Evolutionary conservation across 306 rosid genomes (phyloP), one percentile per base, ranked within the genome.

Genomic region (Arachis hypogaea): DNA sequence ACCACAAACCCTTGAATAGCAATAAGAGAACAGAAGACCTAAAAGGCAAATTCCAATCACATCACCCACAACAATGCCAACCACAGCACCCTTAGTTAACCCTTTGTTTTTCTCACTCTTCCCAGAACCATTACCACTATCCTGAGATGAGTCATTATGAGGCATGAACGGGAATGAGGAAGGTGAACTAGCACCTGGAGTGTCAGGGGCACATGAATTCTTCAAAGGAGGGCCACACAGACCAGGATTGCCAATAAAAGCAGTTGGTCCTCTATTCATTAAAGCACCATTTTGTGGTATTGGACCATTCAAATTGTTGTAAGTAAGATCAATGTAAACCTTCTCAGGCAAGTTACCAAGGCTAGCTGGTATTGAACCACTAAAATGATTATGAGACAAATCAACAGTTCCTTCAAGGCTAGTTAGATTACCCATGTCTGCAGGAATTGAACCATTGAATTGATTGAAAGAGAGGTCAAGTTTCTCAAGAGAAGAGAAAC

Each of bases 211-310:
- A 79, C 99, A 94, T 5, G 90, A 86, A 59, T 83, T 87, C 90
- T 92, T 94, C 97, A 92, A 82, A 11, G 99, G 99, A 10, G 99
- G 92, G 46, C 97, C 99, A 77, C 99, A 94, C 7, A 94, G 88
- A 56, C 87, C 87, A 77, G 93, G 93, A 65, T 94, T 94, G 14
- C 99, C 99, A 73, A 94, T 86, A 70, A 94, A 94, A 72, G 99
- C 99, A 58, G 99, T 94, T 41, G 99, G 99, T 42, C 99, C 99
- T 94, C 99, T 88, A 51, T 94, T 94, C 86, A 92, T 85, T 22
- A 94, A 85, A 86, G 99, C 97, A 79, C 99, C 99, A 72, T 71
- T 94, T 76, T 94, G 99, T 1, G 99, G 99, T 67, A 94, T 88
- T 10, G 99, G 84, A 65, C 99, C 99, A 61, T 83, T 88, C 70